Percentiles rank a stretch among this genome's conserved stretches.
These are phyloP conservation scores for Porphyridium purpureum DNA, from an alignment of 23 red algal species.

Conservation along the genomic window DNA sequence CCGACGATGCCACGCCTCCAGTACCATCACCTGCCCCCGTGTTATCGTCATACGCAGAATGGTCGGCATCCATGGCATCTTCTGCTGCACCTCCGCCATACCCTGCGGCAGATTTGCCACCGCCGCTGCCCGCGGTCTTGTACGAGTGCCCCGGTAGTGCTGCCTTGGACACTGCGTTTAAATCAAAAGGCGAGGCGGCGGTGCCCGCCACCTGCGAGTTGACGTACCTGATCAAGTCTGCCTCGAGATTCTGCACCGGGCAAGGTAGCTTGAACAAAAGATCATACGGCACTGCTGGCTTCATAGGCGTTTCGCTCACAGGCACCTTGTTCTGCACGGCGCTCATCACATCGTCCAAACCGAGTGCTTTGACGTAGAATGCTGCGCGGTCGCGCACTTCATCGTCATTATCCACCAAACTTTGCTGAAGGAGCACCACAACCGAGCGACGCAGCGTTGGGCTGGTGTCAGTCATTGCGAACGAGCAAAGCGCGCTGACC, in stretches of 20 bases:
- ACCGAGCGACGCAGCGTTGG: conserved; percentile 43
- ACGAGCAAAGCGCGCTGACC: conserved; percentile 73
- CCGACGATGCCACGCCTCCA: conserved; percentile 1
- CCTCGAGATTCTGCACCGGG: conserved; percentile 51
- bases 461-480: conserved; percentile 41
- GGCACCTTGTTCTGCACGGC: background rate
- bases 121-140: too few relatives aligned
- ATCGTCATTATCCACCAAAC: conserved; percentile 87
- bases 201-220: conserved; percentile 3
- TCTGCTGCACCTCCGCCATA: too few relatives aligned
- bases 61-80: too few relatives aligned
- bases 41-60: too few relatives aligned
- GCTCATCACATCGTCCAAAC: conserved; percentile 25
- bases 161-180: background rate
- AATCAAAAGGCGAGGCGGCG: background rate
- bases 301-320: background rate
- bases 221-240: conserved; percentile 42
- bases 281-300: background rate
- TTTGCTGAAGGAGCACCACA: conserved; percentile 73
- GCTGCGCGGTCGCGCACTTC: conserved; percentile 93
- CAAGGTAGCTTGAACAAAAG: conserved; percentile 19
- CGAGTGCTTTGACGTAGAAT: conserved; percentile 43
- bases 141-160: background rate
- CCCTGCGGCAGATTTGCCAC: too few relatives aligned
- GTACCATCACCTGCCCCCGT: too few relatives aligned